These are phyloP conservation scores for Penicillium bialowiezense DNA, from an alignment of 495 filamentous ascomycete species.

Conservation along the genomic window DNA sequence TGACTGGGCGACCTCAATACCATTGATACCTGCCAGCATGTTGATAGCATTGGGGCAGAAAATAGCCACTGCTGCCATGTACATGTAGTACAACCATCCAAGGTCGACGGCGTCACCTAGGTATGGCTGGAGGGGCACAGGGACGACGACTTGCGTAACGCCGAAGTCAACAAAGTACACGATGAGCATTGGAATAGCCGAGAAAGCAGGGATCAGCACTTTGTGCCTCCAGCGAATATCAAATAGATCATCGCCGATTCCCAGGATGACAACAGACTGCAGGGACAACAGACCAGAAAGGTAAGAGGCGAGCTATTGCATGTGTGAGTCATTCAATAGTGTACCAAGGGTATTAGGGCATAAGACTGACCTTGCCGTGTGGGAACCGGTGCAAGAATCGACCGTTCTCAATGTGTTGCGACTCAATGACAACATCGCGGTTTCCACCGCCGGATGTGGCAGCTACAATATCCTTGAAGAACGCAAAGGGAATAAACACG, in stretches of 20 bases:
- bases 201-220: constrained; percentile 92
- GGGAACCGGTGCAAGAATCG: constrained; percentile 87
- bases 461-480: constrained; percentile 97
- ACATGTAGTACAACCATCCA: constrained; percentile 87
- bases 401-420: constrained; percentile 66
- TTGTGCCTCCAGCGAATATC: constrained; percentile 99
- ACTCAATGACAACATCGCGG: constrained; percentile 71
- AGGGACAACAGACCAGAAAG: constrained; percentile 90
- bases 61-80: constrained; percentile 93
- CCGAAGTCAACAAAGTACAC: constrained; percentile 99
- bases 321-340: neutral
- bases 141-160: constrained; percentile 90
- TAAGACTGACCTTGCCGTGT: constrained; percentile 74
- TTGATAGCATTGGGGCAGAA: constrained; percentile 99
- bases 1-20: constrained; percentile 93
- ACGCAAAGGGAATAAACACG: constrained; percentile 90
- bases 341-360: neutral
- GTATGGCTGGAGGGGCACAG: constrained; percentile 76
- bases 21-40: constrained; percentile 96
- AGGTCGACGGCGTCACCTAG: constrained; percentile 80
- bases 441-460: constrained; percentile 94
- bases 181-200: constrained; percentile 88
- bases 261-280: constrained; percentile 83
- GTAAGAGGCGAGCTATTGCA: constrained; percentile 79
- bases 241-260: constrained; percentile 93